Percentiles rank a stretch among this genome's conserved stretches.
Evolutionary conservation across 495 filamentous ascomycete species (phyloP).

Genomic region (Neurospora sp.): DNA sequence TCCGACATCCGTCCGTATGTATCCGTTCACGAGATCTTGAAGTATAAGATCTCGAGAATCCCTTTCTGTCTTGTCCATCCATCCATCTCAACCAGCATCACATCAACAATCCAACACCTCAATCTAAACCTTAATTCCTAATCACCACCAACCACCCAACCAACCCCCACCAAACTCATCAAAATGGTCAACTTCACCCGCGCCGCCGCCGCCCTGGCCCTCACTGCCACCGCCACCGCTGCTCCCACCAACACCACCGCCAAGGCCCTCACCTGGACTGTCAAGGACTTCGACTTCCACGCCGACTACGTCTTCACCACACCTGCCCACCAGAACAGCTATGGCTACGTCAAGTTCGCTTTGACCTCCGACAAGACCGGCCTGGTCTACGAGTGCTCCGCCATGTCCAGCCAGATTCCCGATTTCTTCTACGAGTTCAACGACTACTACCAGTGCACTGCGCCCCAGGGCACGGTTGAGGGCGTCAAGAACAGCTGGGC

Average conservation of each 20-base stretch:
- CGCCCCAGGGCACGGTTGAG: neutral
- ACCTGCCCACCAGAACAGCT: constrained; percentile 7
- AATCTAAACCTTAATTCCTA: neutral
- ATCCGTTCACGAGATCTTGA: neutral
- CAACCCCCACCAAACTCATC: neutral
- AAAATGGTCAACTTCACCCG: neutral
- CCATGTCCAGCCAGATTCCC: constrained; percentile 15
- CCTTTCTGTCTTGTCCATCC: neutral
- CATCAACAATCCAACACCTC: neutral
- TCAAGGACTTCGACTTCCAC: constrained; percentile 4
- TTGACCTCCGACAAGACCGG: constrained; percentile 19
- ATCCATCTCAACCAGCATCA: neutral
- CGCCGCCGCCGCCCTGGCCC: neutral
- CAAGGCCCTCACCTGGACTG: neutral
- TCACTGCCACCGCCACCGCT: neutral
- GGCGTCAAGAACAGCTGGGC: constrained; percentile 2
- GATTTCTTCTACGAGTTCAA: constrained; percentile 30
- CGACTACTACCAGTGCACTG: constrained; percentile 17
- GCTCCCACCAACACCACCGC: neutral
- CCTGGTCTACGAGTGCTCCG: constrained; percentile 19
- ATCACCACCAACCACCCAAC: neutral
- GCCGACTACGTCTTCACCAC: constrained; percentile 6
- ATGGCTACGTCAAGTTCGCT: constrained; percentile 21
- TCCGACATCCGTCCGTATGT: neutral
- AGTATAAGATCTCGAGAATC: neutral